Evolutionary conservation across 1,284 basidiomycete genomes (phyloP), one percentile per base, ranked within the genome.

Genomic region (Neolentinus lepideus): DNA sequence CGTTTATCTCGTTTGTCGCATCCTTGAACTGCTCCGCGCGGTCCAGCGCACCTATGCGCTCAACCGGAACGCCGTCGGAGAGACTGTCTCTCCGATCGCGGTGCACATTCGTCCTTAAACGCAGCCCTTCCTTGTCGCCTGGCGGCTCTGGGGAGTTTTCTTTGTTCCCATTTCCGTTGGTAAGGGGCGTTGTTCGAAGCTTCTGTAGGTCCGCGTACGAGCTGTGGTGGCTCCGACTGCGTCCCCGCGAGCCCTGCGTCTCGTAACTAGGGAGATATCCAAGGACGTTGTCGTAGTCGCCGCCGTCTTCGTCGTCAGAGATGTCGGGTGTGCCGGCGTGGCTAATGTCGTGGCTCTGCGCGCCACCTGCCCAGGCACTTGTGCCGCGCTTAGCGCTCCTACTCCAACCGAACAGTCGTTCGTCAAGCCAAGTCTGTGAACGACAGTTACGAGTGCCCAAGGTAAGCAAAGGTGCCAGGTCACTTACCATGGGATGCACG

Each of bases 361-460:
- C 71, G 19, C 56, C 64, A 43, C 83, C 88, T 27, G 79, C 79
- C 89, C 88, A 91, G n/a, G 80, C 86, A 63, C 85, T 90, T 1
- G 87, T 90, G 2, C 88, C 90, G 50, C 77, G 81, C 54, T 68
- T 70, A 2, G 87, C 78, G 62, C 85, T 90, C 29, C 78, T 78
- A 66, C 84, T 90, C 94, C 94, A 97, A 35, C 94, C 94, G 69
- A 96, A 97, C 38, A 97, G 75, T 16, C 90, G 82, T 71, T 96
- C 94, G 68, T 97, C 94, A 33, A 96, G 79, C 92, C 93, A 95
- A 16, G 88, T 88, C 88, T 81, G 57, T 10, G 43, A 24, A 56
- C 50, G 52, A 22, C 22, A n/a, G n/a, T 10, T 50, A 54, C 21
- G 45, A 54, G 31, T n/a, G 45, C 10, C 24, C 35, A 31, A 11